These are phyloP conservation scores for Alliaria petiolata DNA, from an alignment of 345 rosid species.

Conservation along the genomic window DNA sequence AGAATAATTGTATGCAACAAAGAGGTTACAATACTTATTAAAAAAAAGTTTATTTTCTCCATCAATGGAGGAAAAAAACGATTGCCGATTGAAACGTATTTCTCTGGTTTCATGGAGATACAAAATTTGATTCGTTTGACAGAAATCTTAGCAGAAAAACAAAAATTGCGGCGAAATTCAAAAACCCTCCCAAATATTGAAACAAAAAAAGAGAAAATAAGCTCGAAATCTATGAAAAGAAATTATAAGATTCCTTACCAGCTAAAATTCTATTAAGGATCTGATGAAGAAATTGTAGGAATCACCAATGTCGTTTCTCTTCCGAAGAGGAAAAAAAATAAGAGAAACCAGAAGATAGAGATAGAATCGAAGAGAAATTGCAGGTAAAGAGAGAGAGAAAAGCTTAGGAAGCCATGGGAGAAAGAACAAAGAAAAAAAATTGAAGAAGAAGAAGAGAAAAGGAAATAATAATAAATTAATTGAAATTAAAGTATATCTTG, in stretches of 20 bases:
- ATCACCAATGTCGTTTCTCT: slow-evolving; percentile 35
- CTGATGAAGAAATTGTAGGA: slow-evolving; percentile 6
- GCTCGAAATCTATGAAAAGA: not conserved
- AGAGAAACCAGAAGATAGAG: not conserved
- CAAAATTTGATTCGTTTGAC: not conserved
- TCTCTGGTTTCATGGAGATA: not conserved
- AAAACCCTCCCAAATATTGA: not conserved
- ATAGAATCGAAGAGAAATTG: slow-evolving; percentile 13
- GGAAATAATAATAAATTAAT: slow-evolving; percentile 32
- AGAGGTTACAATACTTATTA: not conserved
- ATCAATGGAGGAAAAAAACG: not conserved
- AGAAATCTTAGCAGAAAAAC: not conserved
- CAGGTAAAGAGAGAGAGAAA: slow-evolving; percentile 23
- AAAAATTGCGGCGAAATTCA: not conserved
- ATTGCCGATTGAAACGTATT: not conserved
- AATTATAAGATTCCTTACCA: slow-evolving; percentile 36
- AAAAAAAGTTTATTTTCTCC: not conserved
- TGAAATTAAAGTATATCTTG: not conserved
- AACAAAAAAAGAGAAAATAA: not conserved
- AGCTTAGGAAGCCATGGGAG: slow-evolving; percentile 42
- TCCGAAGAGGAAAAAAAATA: slow-evolving; percentile 15
- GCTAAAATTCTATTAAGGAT: slow-evolving; percentile 32
- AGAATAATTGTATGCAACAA: not conserved
- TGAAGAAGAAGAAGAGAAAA: slow-evolving; percentile 52
- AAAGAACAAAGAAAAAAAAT: slow-evolving; percentile 20